Evolutionary conservation across 371 early-diverging fungal species (phyloP), one percentile per base, ranked within the genome.

Genomic region (Nematocida ironsii): DNA sequence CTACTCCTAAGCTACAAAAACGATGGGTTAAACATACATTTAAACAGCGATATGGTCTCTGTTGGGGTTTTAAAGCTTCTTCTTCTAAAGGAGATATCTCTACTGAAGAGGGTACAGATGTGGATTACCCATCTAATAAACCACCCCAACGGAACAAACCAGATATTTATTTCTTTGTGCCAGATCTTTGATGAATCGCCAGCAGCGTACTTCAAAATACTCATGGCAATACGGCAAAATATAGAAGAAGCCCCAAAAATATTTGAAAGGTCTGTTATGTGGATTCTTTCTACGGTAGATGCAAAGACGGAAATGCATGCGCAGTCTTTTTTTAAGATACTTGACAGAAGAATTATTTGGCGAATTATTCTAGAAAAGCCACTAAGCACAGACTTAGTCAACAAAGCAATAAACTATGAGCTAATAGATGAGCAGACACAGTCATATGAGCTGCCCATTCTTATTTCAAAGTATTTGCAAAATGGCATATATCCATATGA

Each of bases 71-170:
- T 87, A 23, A 69, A 83, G 50, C 56, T 87, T 13, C 70, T 87
- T 50, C 75, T 83, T 0, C 71, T 62, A 62, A 86, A 82, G 64
- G 87, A 87, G 47, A 69, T 83, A 40, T 66, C 80, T 13, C 48
- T 87, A 13, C 66, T 82, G 50, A 87, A 86, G 68, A 66, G 84
- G 70, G 78, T 84, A 40, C 83, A 83, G 74, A 57, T 40, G 45
- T 85, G 83, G 86, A 47, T 87, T 9, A 39, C 39, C 5, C 11
- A 39, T 6, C 5, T 70, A 5, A 18, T 71, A 33, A 25, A 44
- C 5, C 55, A 56, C 16, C n/a, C 47, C 7, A 42, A 56, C 1
- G 80, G 80, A 18, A 11, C n/a, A 6, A 52, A 45, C 7, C 18
- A 23, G 3, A 2, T 78, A 44, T 70, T 70, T 45, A 9, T 23